phyloP scores from a whole-genome alignment of 1,284 basidiomycete genomes.

The Waitea zeae region DNA sequence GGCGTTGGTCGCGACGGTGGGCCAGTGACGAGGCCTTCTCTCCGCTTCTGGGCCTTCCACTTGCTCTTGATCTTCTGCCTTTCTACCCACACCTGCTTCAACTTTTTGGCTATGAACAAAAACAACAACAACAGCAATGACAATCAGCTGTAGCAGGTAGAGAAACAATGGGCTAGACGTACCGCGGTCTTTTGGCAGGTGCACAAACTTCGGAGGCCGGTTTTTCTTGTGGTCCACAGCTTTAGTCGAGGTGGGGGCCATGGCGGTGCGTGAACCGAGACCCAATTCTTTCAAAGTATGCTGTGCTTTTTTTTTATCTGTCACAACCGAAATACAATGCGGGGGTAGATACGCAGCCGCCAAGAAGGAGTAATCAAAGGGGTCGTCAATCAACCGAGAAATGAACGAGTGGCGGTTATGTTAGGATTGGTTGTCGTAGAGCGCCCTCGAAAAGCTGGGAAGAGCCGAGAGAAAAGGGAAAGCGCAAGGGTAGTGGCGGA shows the following conservation, averaged over 20 bases:
- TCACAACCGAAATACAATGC: too few species aligned
- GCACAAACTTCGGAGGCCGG: constrained; percentile 50
- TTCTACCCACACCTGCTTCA: constrained; percentile 60
- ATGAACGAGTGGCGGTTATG: too few species aligned
- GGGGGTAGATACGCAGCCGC: too few species aligned
- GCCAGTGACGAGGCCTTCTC: constrained; percentile 23
- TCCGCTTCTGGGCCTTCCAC: constrained; percentile 62
- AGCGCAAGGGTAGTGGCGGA: constrained; percentile 6
- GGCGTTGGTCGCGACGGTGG: constrained; percentile 6
- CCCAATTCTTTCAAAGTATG: too few species aligned
- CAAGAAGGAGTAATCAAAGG: too few species aligned
- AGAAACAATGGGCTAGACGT: constrained; percentile 7
- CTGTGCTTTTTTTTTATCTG: too few species aligned
- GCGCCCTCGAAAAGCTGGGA: too few species aligned
- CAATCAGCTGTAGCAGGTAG: constrained; percentile 4
- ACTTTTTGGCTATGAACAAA: constrained; percentile 60
- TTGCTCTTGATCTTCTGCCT: constrained; percentile 57
- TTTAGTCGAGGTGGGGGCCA: neutral
- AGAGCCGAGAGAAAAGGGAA: constrained; percentile 1
- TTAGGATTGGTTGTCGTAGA: too few species aligned
- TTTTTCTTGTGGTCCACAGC: neutral
- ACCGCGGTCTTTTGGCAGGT: constrained; percentile 49
- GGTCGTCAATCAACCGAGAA: too few species aligned
- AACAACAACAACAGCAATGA: constrained; percentile 3
- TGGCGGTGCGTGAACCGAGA: too few species aligned